Conservation (phyloP, 2,329 filamentous ascomycete species). For the Rachicladosporium sp. region DNA sequence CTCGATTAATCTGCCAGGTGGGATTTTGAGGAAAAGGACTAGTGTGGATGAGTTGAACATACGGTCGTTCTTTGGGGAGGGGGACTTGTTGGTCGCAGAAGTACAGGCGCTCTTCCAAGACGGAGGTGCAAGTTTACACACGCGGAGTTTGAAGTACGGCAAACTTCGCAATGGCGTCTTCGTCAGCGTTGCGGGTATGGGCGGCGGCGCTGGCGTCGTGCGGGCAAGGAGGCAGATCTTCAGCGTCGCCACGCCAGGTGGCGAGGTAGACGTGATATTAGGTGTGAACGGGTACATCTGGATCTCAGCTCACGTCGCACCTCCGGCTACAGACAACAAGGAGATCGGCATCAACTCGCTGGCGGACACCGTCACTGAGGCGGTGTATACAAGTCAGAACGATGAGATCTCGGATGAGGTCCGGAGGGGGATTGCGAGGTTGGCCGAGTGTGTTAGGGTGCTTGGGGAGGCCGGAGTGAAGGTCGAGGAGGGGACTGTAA, state of each 20-base stretch:
- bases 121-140: conserved; percentile 78
- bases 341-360: conserved; percentile 63
- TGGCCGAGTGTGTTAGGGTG: conserved; percentile 69
- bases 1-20: conserved; percentile 88
- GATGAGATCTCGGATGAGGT: conserved; percentile 67
- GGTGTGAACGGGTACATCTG: conserved; percentile 97
- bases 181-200: conserved; percentile 65
- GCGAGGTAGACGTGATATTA: conserved; percentile 70
- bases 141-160: conserved; percentile 80
- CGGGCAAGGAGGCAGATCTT: conserved; percentile 76
- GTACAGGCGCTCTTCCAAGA: conserved; percentile 83
- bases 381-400: conserved; percentile 91
- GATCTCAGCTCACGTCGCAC: conserved; percentile 73
- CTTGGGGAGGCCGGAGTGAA: conserved; percentile 70
- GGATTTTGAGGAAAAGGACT: conserved; percentile 79
- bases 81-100: conserved; percentile 86
- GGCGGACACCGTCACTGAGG: conserved; percentile 74
- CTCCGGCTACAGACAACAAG: conserved; percentile 32
- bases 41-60: conserved; percentile 97
- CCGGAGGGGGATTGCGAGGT: conserved; percentile 74
- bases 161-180: conserved; percentile 93
- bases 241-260: conserved; percentile 55
- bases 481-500: conserved; percentile 84
- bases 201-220: conserved; percentile 69
- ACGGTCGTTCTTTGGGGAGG: conserved; percentile 90